A percentile compares a stretch with the other conserved stretches of the same genome.
Conservation (phyloP, 202 grass and related monocot genomes). For the Eragrostis tef region DNA sequence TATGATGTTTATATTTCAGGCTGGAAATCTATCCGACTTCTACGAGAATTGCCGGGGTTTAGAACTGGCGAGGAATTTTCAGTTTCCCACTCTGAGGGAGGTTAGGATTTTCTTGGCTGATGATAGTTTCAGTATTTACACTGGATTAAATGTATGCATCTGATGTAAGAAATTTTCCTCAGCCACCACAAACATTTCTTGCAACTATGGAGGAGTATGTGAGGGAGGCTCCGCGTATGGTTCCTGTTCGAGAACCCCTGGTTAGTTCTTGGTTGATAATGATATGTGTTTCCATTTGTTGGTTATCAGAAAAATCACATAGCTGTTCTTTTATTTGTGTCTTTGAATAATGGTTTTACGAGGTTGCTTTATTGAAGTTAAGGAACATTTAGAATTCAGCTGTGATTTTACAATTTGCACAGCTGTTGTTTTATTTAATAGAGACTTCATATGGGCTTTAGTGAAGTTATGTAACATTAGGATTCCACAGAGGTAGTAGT, state of each 20-base stretch:
- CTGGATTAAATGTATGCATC: neutral
- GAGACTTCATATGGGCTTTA: neutral
- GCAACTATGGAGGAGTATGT: constrained; percentile 97
- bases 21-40: constrained; percentile 91
- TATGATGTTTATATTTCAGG: constrained; percentile 62
- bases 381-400: neutral
- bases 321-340: constrained; percentile 27
- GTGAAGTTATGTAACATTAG: neutral
- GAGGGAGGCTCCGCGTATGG: constrained; percentile 88
- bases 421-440: neutral
- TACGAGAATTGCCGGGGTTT: constrained; percentile 94
- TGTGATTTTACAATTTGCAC: neutral
- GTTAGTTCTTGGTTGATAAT: constrained; percentile 56
- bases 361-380: neutral
- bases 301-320: constrained; percentile 4
- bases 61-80: constrained; percentile 96
- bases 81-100: constrained; percentile 97
- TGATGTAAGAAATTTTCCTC: constrained; percentile 46
- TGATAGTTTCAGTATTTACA: constrained; percentile 34
- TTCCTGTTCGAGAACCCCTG: constrained; percentile 84
- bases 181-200: constrained; percentile 99
- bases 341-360: neutral
- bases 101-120: constrained; percentile 45
- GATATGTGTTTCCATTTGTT: constrained; percentile 9
- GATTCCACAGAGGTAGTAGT: neutral